phyloP scores from a whole-genome alignment of 2,329 filamentous ascomycete species.

The Ophiostoma pallidulum region DNA sequence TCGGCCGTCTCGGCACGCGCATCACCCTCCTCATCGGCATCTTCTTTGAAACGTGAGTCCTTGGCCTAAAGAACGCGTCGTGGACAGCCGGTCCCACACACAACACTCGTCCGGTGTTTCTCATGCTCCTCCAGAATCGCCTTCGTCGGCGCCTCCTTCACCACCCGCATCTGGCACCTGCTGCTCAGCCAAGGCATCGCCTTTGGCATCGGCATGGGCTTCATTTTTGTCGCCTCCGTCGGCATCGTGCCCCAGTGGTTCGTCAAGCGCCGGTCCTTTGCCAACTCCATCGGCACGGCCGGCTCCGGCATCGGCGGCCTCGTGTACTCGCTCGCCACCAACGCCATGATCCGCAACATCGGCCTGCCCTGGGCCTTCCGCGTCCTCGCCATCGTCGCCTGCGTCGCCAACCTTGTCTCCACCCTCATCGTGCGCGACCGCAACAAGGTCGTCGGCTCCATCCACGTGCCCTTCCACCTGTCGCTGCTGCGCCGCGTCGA shows the following conservation, averaged over 20 bases:
- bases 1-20: constrained; percentile 53
- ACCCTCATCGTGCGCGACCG: constrained; percentile 58
- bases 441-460: constrained; percentile 60
- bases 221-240: constrained; percentile 61
- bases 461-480: constrained; percentile 57
- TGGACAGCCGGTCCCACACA: too few relatives aligned
- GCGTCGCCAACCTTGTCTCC: constrained; percentile 54
- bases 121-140: constrained; percentile 31
- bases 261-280: constrained; percentile 54
- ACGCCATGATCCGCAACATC: constrained; percentile 57
- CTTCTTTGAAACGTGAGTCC: constrained; percentile 45
- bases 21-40: constrained; percentile 55
- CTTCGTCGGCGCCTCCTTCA: constrained; percentile 62
- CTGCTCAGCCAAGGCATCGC: constrained; percentile 65
- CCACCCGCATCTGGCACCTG: constrained; percentile 61
- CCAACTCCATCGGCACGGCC: constrained; percentile 58
- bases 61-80: not conserved
- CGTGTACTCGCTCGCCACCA: constrained; percentile 56
- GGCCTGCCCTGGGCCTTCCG: constrained; percentile 59
- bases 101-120: not conserved
- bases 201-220: constrained; percentile 72
- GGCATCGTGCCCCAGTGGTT: constrained; percentile 69
- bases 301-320: constrained; percentile 69
- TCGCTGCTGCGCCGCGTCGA: constrained; percentile 51
- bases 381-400: constrained; percentile 53